These are phyloP conservation scores for Alternaria brassicicola DNA, from an alignment of 2,329 filamentous ascomycete species.

Conservation along the genomic window DNA sequence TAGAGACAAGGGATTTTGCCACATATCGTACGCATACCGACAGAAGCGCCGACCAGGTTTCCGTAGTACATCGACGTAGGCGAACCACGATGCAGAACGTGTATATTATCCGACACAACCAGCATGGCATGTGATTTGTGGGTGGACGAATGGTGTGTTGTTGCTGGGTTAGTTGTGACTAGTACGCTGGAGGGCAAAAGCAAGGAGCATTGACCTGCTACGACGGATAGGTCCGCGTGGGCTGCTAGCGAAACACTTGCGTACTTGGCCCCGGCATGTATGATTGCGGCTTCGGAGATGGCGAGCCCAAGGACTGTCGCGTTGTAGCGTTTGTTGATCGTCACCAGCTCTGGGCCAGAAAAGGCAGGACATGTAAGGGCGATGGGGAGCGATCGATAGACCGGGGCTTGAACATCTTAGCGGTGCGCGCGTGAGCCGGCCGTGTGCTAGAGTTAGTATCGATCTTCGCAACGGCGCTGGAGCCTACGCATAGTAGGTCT, in stretches of 20 bases:
- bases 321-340: background rate
- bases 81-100: slow-evolving; percentile 5
- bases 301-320: background rate
- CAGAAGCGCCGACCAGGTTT: slow-evolving; percentile 2
- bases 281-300: slow-evolving; percentile 4
- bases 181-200: slow-evolving; percentile 6
- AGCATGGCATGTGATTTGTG: slow-evolving; percentile 1
- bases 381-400: slow-evolving; percentile 5
- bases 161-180: background rate
- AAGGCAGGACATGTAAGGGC: slow-evolving; percentile 10
- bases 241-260: background rate
- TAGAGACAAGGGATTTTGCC: slow-evolving; percentile 2
- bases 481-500: background rate
- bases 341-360: slow-evolving; percentile 8
- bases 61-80: background rate
- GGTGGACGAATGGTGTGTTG: slow-evolving; percentile 4
- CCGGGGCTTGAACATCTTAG: slow-evolving; percentile 4
- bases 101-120: slow-evolving; percentile 7
- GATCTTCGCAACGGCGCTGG: slow-evolving; percentile 6
- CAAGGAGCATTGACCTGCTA: slow-evolving; percentile 12
- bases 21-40: slow-evolving; percentile 11
- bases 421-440: slow-evolving; percentile 4
- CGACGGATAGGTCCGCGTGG: slow-evolving; percentile 5
- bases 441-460: background rate
- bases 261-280: slow-evolving; percentile 2